A percentile compares a stretch with the other conserved stretches of the same genome.
These are phyloP conservation scores for Setaria italica DNA, from an alignment of 202 grass and related monocot species.

Conservation along the genomic window DNA sequence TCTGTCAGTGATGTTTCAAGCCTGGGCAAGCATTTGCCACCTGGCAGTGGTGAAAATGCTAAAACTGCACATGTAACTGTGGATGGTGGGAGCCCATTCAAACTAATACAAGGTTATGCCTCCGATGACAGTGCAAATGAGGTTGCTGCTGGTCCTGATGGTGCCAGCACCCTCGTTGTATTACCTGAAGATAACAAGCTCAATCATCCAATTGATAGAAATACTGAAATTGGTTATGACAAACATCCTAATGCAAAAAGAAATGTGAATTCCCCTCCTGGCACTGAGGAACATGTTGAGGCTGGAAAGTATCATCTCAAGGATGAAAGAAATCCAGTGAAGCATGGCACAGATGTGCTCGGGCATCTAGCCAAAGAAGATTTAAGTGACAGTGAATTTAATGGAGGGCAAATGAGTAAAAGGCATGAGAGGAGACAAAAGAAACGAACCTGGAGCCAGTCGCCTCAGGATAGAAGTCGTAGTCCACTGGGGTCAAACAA, in stretches of 20 bases:
- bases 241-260: slow-evolving; percentile 43
- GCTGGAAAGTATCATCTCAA: slow-evolving; percentile 43
- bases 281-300: slow-evolving; percentile 36
- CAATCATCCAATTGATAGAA: slow-evolving; percentile 29
- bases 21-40: slow-evolving; percentile 40
- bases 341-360: slow-evolving; percentile 49
- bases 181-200: slow-evolving; percentile 44
- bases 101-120: slow-evolving; percentile 78
- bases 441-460: slow-evolving; percentile 57
- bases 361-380: slow-evolving; percentile 54
- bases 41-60: slow-evolving; percentile 42
- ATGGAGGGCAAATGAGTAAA: slow-evolving; percentile 48
- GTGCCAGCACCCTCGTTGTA: slow-evolving; percentile 31
- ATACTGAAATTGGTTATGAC: slow-evolving; percentile 44
- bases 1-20: slow-evolving; percentile 45
- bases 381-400: slow-evolving; percentile 58
- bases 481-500: slow-evolving; percentile 42
- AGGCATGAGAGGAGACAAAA: slow-evolving; percentile 39
- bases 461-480: slow-evolving; percentile 46
- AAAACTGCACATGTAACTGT: slow-evolving; percentile 50
- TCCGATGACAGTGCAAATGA: slow-evolving; percentile 70
- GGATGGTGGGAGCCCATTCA: slow-evolving; percentile 67
- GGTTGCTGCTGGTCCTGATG: slow-evolving; percentile 33
- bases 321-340: slow-evolving; percentile 46
- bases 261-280: slow-evolving; percentile 37